These are phyloP conservation scores for Pseudomonodictys pantanalensis DNA, from an alignment of 495 filamentous ascomycete genomes.

Conservation along the genomic window DNA sequence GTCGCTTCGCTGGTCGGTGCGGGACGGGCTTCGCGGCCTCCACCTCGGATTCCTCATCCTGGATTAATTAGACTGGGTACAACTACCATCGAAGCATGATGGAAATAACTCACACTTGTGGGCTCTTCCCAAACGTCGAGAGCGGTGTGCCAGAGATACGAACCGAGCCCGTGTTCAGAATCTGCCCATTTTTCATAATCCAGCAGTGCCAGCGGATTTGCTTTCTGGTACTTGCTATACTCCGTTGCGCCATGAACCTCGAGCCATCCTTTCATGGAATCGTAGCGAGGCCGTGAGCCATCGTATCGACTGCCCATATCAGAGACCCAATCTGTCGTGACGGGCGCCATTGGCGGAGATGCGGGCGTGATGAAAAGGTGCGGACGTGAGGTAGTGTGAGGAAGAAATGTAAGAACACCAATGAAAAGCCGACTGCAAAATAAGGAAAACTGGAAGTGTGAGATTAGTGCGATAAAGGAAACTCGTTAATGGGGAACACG, in stretches of 20 bases:
- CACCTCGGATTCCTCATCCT: constrained; percentile 11
- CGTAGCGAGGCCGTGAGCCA: background rate
- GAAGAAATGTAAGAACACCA: background rate
- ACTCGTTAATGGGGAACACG: background rate
- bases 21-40: constrained; percentile 3
- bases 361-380: background rate
- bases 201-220: constrained; percentile 7
- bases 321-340: background rate
- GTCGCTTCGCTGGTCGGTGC: background rate
- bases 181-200: constrained; percentile 19
- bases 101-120: constrained; percentile 13
- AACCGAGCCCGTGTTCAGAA: constrained; percentile 15
- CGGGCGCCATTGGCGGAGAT: background rate
- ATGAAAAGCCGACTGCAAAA: background rate
- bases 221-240: constrained; percentile 15
- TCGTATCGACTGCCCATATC: too few relatives aligned
- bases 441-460: background rate
- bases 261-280: constrained; percentile 14
- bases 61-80: constrained; percentile 1
- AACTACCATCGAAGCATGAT: background rate
- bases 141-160: constrained; percentile 18
- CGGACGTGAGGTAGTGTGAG: background rate
- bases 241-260: constrained; percentile 10
- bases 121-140: constrained; percentile 17
- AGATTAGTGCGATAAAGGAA: constrained; percentile 6